Evolutionary conservation across 805 yeast genomes (phyloP), one percentile per base, ranked within the genome.

Genomic region (Kodamaea fukazawae): DNA sequence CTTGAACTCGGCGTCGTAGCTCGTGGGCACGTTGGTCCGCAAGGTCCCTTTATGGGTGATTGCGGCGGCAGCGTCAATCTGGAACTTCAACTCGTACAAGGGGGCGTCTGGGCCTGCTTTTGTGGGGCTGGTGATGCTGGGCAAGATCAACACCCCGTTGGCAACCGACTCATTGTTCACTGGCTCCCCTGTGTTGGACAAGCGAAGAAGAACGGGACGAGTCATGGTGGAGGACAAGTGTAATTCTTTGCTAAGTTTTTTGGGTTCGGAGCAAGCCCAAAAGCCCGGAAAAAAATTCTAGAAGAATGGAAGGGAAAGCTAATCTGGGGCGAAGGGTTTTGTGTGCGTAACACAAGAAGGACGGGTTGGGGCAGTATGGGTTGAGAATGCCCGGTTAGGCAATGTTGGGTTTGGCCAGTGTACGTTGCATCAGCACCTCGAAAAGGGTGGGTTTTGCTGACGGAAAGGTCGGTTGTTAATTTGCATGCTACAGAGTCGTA

Each of bases 11-110:
- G 64, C 60, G 3, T 50, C 48, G 4, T 50, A 44, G 12, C 55
- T 51, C 2, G 70, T 67, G 1, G 95, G 95, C 10, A 80, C 75
- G 60, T 90, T 90, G 34, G 86, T 79, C 78, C 82, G 77, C 23
- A 91, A 68, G 6, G 70, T 64, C 4, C 93, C 96, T 23, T 79
- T 78, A 51, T 85, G 76, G 7, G 86, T 70, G 11, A 88, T 76
- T 11, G 76, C 73, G 5, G 91, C 75, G 8, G 95, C 86, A 2
- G 96, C 93, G 27, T 82, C 78, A 43, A 91, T 64, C 40, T 75
- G 74, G 44, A 91, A 67, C 32, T 80, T 70, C 36, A 91, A 65
- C 10, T 61, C 53, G 51, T 71, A 77, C 23, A 79, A 51, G 3
- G 69, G 66, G 36, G 74, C 74, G 2, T 63, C 70, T 7, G 48